Percentiles rank a stretch among this genome's conserved stretches.
These are phyloP conservation scores for Cylindricascospora bacillispora DNA, from an alignment of 1,139 yeast genomes.

Conservation along the genomic window DNA sequence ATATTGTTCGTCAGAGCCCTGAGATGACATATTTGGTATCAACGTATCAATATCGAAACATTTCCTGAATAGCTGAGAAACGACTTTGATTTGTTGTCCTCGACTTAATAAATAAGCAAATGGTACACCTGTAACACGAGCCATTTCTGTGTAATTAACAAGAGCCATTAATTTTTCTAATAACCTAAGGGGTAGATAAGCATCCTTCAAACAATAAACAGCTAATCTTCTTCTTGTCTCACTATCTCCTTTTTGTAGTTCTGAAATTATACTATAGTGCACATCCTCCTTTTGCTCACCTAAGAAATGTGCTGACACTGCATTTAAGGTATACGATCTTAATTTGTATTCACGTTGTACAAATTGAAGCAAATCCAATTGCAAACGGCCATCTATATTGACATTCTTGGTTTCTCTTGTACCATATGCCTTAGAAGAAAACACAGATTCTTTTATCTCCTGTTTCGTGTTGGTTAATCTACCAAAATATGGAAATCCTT, in stretches of 20 bases:
- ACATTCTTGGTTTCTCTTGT: slow-evolving; percentile 85
- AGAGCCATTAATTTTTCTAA: slow-evolving; percentile 91
- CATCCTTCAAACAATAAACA: slow-evolving; percentile 93
- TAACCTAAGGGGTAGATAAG: slow-evolving; percentile 76
- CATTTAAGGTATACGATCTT: slow-evolving; percentile 86
- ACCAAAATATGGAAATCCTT: slow-evolving; percentile 77
- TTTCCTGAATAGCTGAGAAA: slow-evolving; percentile 87
- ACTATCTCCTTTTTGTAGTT: slow-evolving; percentile 79
- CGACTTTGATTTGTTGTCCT: slow-evolving; percentile 96
- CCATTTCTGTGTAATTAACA: slow-evolving; percentile 97
- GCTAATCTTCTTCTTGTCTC: slow-evolving; percentile 94
- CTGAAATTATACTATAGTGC: slow-evolving; percentile 92
- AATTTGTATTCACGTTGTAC: slow-evolving; percentile 90
- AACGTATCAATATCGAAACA: slow-evolving; percentile 77
- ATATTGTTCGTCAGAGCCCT: slow-evolving; percentile 77
- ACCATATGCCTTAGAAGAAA: slow-evolving; percentile 94
- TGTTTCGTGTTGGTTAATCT: slow-evolving; percentile 56
- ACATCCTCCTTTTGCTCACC: slow-evolving; percentile 98
- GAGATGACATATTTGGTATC: slow-evolving; percentile 79
- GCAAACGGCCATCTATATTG: slow-evolving; percentile 93
- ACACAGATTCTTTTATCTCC: slow-evolving; percentile 67
- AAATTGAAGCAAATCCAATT: slow-evolving; percentile 83
- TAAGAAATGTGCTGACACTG: slow-evolving; percentile 88
- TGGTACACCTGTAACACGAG: slow-evolving; percentile 98
- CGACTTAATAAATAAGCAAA: slow-evolving; percentile 77